Evolutionary conservation across 1,284 basidiomycete species (phyloP).

Genomic region (Cryptococcus sp.): DNA sequence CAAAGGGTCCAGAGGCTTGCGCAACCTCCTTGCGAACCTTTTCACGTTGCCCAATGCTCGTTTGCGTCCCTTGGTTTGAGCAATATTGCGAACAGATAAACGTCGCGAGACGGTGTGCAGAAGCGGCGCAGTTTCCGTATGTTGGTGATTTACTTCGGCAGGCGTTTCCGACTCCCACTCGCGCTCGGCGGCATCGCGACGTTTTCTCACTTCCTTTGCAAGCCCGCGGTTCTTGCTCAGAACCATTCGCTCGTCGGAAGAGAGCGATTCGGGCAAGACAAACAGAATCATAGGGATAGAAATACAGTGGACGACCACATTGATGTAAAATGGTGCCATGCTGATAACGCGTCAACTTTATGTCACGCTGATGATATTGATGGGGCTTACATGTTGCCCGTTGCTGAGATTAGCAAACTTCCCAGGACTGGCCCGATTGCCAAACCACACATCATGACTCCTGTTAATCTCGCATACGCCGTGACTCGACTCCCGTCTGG

Average conservation of each 20-base stretch:
- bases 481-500: constrained; percentile 77
- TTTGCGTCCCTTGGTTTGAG: constrained; percentile 26
- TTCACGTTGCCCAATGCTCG: constrained; percentile 35
- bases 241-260: constrained; percentile 40
- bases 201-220: constrained; percentile 46
- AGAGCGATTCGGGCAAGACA: constrained; percentile 74
- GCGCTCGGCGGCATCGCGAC: constrained; percentile 52
- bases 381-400: constrained; percentile 57
- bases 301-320: constrained; percentile 53
- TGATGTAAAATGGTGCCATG: constrained; percentile 72
- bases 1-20: constrained; percentile 67
- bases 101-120: constrained; percentile 14
- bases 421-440: constrained; percentile 72
- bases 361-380: not conserved
- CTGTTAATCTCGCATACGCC: constrained; percentile 74
- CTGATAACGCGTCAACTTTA: constrained; percentile 40
- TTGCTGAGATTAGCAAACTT: constrained; percentile 66
- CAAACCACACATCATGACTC: constrained; percentile 61
- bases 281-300: constrained; percentile 61
- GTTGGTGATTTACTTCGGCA: not conserved
- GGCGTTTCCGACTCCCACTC: constrained; percentile 49
- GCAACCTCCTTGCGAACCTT: constrained; percentile 44
- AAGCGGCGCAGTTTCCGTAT: not conserved
- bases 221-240: constrained; percentile 38
- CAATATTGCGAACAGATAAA: constrained; percentile 7